Conservation (phyloP, 768 basidiomycete genomes). For the Gymnopilus dilepis region DNA sequence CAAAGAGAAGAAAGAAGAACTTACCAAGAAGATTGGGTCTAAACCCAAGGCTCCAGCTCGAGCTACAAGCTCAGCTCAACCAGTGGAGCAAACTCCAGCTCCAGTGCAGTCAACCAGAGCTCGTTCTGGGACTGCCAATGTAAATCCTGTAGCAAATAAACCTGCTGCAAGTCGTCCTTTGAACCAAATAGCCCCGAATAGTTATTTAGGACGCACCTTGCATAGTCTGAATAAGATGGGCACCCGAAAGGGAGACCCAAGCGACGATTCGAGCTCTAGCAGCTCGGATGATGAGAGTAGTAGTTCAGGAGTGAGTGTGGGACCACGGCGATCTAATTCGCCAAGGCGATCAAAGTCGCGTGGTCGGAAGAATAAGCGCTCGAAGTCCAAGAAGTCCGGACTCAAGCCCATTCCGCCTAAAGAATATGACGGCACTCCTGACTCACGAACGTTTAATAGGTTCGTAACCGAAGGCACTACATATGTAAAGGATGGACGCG, state of each 20-base stretch:
- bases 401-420: slow-evolving; percentile 28
- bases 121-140: too few relatives aligned
- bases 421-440: slow-evolving; percentile 25
- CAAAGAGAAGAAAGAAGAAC: neutral
- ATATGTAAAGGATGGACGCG: slow-evolving; percentile 24
- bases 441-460: slow-evolving; percentile 17
- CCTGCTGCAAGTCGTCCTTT: neutral
- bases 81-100: too few relatives aligned
- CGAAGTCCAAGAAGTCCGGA: slow-evolving; percentile 1
- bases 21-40: too few relatives aligned
- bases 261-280: neutral
- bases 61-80: too few relatives aligned
- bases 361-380: neutral
- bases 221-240: slow-evolving; percentile 7
- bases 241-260: neutral
- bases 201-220: slow-evolving; percentile 11
- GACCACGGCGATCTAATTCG: neutral
- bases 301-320: too few relatives aligned
- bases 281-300: neutral
- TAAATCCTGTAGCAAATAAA: neutral
- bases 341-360: neutral
- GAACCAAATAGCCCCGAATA: slow-evolving; percentile 12
- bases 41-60: too few relatives aligned
- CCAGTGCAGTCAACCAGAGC: too few relatives aligned
- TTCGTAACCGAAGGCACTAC: slow-evolving; percentile 24